A percentile compares a stretch with the other conserved stretches of the same genome.
phyloP scores from a whole-genome alignment of 345 rosid genomes.

The Litchi chinensis region DNA sequence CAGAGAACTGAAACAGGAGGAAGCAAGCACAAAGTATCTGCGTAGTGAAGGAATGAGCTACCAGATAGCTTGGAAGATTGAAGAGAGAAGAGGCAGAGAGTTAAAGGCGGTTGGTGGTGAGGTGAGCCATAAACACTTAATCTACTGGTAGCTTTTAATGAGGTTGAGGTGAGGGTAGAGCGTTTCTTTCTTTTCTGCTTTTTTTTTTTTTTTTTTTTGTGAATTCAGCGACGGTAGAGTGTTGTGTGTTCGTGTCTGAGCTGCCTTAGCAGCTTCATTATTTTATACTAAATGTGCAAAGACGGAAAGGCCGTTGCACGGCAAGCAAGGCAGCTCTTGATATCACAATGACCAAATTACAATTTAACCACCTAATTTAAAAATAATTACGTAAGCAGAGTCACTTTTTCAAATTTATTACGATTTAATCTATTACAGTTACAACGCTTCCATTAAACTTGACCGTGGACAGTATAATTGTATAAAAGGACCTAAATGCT shows the following conservation, averaged over 20 bases:
- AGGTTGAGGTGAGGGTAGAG: no score
- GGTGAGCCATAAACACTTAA: slow-evolving; percentile 13
- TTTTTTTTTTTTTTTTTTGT: no score
- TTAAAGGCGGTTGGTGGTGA: slow-evolving; percentile 9
- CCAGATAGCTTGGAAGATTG: not conserved
- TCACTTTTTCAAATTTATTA: no score
- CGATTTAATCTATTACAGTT: no score
- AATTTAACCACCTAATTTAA: no score
- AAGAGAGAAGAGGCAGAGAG: slow-evolving; percentile 3
- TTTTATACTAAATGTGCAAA: not conserved
- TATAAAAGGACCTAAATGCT: no score
- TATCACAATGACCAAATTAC: no score
- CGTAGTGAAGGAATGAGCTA: not conserved
- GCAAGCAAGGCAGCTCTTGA: not conserved
- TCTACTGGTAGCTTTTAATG: not conserved
- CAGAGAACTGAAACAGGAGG: not conserved
- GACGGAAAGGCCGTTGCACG: not conserved
- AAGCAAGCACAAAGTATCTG: not conserved
- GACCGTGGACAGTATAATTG: no score
- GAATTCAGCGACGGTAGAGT: no score
- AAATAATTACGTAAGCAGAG: no score
- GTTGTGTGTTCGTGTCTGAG: not conserved
- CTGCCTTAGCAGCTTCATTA: not conserved
- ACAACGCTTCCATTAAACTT: no score
- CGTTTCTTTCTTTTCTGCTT: no score